Evolutionary conservation across 306 rosid species (phyloP), one percentile per base, ranked within the genome.

Genomic region (Vicia sativa): DNA sequence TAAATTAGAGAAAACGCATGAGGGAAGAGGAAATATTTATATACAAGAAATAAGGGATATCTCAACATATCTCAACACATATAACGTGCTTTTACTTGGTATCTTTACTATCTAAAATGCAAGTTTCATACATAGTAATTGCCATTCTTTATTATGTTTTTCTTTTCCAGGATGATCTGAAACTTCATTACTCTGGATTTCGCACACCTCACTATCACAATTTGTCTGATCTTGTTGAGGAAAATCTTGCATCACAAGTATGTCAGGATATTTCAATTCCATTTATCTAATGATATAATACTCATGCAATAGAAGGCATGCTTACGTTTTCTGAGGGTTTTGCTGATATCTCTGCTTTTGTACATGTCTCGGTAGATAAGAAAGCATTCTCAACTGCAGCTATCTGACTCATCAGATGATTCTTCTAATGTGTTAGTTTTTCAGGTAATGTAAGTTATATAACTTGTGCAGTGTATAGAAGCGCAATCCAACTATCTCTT

Each of bases 161-260:
- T 49, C 16, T 67, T 79, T 63, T 70, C 34, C 96, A 93, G 97
- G 95, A 90, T 68, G 75, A 85, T 73, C 68, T 87, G 83, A 79
- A 85, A 60, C 85, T 93, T 78, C 97, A 90, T 79, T 88, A 83
- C 64, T 64, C 95, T 70, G 99, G 99, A 68, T 93, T 90, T 78
- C 81, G 65, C 83, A 86, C 91, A 2, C 87, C 81, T 69, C 87
- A 90, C 71, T 83, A 85, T 83, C 99, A 93, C 82, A 93, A 93
- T 80, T 84, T 93, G 71, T 88, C 97, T 72, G 90, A 90, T 54
- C 96, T 93, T 67, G 97, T 90, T 45, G 89, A 82, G 77, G 83
- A 78, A 64, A 85, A 71, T 74, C 95, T 93, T 60, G 96, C 85
- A 46, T 79, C 79, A 48, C 95, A 88, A 71, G 99, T 93, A 85